Conservation (phyloP, 495 filamentous ascomycete genomes). For the Penicillium lagena region DNA sequence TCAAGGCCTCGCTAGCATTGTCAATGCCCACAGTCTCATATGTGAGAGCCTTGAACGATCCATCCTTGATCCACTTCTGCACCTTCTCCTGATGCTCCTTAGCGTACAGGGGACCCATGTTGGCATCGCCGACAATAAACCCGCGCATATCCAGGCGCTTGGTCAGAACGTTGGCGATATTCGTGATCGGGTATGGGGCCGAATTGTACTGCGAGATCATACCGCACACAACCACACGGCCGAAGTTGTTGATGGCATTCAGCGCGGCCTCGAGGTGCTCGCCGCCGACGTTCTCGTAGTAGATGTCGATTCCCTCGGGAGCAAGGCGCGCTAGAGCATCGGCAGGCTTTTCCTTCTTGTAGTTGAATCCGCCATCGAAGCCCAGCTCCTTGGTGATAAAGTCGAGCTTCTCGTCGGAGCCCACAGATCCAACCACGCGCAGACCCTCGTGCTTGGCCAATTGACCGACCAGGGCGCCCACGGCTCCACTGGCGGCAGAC, state of each 20-base stretch:
- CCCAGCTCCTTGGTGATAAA: constrained; percentile 58
- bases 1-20: constrained; percentile 67
- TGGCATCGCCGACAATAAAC: constrained; percentile 64
- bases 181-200: constrained; percentile 60
- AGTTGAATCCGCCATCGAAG: constrained; percentile 70
- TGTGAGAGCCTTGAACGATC: constrained; percentile 67
- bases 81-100: constrained; percentile 78
- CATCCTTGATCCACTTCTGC: constrained; percentile 77
- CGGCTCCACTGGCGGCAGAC: constrained; percentile 74
- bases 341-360: constrained; percentile 63
- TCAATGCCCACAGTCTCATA: constrained; percentile 76
- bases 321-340: constrained; percentile 70
- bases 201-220: constrained; percentile 79
- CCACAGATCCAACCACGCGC: constrained; percentile 71
- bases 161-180: constrained; percentile 46
- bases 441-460: constrained; percentile 84
- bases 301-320: constrained; percentile 85
- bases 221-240: constrained; percentile 64
- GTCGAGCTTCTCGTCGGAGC: constrained; percentile 63
- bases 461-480: constrained; percentile 80
- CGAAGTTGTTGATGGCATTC: constrained; percentile 59
- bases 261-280: constrained; percentile 79
- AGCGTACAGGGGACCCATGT: constrained; percentile 64
- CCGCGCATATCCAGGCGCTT: constrained; percentile 63
- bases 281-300: constrained; percentile 93